Base-by-base conservation (phyloP, 495 filamentous ascomycete genomes). In the Jackrogersella minutella region DNA sequence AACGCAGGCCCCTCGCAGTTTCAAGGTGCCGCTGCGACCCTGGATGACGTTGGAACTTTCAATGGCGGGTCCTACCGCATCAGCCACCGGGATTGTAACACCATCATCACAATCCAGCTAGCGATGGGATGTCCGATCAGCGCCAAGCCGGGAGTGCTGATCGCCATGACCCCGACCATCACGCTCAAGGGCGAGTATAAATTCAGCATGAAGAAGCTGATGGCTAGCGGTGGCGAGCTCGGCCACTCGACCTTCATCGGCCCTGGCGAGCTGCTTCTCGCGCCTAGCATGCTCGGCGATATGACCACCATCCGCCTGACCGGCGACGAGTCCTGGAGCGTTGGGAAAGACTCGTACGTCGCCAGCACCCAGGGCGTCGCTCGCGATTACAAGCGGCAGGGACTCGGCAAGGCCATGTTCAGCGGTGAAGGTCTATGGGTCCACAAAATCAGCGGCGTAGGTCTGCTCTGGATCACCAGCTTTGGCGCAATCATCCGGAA, bases 401-500 rank as follows among this genome's bases (percentile, higher is more conserved):
- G 92, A 2, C 78, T 99, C n/a, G 85, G 88, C 26, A 99, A 99
- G 77, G 92, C 88, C 2, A 88, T 98, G 78, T 97, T 99, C 77
- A 91, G 88, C 5, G 95, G 95, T 0, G 95, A 97, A 74, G 95
- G 95, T 0, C 72, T 97, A 44, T 97, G 95, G 78, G 87, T 97
- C 7, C 96, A 96, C 74, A 93, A 91, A 76, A 90, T 98, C 19
- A 83, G 79, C 8, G 93, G 93, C 0, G 81, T 77, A 3, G 95
- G 95, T 0, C 74, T 98, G 28, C 62, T 97, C 26, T 99, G 93
- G 90, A 78, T 97, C 30, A 91, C 91, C 6, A 96, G 92, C 70
- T 93, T 98, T 62, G 95, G 95, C 0, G 95, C 96, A 2, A 97
- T 99, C 60, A 90, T 99, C 59, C 85, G 91, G 70, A 98, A 98